Conservation (phyloP, 805 yeast genomes). For the Metschnikowia orientalis region DNA sequence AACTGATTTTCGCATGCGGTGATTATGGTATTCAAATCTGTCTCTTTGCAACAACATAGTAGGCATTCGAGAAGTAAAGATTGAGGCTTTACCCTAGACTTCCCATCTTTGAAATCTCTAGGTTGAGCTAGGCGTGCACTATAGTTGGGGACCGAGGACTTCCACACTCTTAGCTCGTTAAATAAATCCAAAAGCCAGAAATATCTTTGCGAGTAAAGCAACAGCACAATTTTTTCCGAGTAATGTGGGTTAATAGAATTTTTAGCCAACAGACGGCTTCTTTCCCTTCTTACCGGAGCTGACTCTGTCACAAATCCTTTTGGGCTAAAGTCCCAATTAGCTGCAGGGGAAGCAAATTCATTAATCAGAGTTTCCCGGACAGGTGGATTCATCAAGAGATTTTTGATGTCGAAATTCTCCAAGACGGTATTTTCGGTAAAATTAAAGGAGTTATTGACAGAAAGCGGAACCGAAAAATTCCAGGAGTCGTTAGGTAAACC, state of each 20-base stretch:
- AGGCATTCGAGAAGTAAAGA: conserved; percentile 26
- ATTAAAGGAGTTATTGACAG: not conserved
- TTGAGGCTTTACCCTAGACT: conserved; percentile 9
- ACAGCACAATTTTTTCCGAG: conserved; percentile 18
- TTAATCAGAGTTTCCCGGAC: conserved; percentile 8
- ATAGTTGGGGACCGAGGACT: conserved; percentile 30
- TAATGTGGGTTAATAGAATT: conserved; percentile 8
- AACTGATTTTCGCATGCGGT: conserved; percentile 21
- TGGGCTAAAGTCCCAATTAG: not conserved
- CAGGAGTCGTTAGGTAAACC: conserved; percentile 3
- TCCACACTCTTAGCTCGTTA: conserved; percentile 38
- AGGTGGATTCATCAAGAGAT: conserved; percentile 20
- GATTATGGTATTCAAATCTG: conserved; percentile 11
- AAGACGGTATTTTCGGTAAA: conserved; percentile 3
- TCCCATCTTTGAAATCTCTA: conserved; percentile 7
- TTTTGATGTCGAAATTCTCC: conserved; percentile 26
- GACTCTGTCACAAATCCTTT: not conserved
- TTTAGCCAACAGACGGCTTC: not conserved
- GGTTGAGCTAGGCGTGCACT: conserved; percentile 21
- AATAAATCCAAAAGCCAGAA: conserved; percentile 39
- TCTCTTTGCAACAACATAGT: conserved; percentile 23
- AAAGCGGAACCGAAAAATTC: conserved; percentile 2
- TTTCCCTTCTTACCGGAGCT: not conserved
- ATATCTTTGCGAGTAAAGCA: conserved; percentile 32
- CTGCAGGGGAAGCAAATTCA: not conserved